A percentile compares a stretch with the other conserved stretches of the same genome.
Evolutionary conservation across 495 filamentous ascomycete genomes (phyloP).

Genomic region (Penicillium chermesinum): DNA sequence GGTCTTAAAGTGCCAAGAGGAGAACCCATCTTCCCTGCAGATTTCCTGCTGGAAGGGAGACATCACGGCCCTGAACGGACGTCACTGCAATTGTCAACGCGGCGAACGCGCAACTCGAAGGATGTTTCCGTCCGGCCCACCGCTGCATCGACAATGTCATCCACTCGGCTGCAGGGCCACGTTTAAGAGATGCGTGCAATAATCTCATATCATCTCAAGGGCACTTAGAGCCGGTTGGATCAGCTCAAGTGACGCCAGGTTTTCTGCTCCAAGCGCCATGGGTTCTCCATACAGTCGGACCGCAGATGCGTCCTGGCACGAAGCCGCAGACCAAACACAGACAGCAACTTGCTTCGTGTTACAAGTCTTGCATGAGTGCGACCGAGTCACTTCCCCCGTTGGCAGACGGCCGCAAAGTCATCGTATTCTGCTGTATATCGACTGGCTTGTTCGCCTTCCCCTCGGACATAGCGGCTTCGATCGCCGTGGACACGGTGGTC

Average conservation of each 20-base stretch:
- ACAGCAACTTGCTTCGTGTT: conserved; percentile 14
- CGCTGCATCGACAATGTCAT: conserved; percentile 29
- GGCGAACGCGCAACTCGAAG: conserved; percentile 17
- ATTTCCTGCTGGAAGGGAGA: conserved; percentile 23
- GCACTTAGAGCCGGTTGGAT: conserved; percentile 11
- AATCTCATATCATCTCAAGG: conserved; percentile 11
- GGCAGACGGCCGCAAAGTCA: conserved; percentile 13
- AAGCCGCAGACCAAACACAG: not conserved
- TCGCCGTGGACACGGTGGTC: conserved; percentile 17
- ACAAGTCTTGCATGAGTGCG: conserved; percentile 14
- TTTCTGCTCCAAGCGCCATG: conserved; percentile 16
- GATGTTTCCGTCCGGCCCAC: conserved; percentile 21
- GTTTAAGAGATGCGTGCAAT: conserved; percentile 19
- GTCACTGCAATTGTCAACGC: conserved; percentile 26
- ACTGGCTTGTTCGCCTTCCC: conserved; percentile 25
- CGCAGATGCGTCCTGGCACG: conserved; percentile 10
- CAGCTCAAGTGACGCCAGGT: conserved; percentile 17
- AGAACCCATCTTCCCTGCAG: not conserved
- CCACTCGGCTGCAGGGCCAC: conserved; percentile 22
- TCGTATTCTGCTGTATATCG: conserved; percentile 25
- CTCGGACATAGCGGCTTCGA: conserved; percentile 9
- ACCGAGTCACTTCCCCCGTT: conserved; percentile 9
- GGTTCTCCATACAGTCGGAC: conserved; percentile 24
- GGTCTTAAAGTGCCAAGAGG: not conserved
- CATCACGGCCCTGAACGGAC: conserved; percentile 19